Base-by-base conservation (phyloP, 176 grass and related monocot species). In the Paspalum vaginatum region DNA sequence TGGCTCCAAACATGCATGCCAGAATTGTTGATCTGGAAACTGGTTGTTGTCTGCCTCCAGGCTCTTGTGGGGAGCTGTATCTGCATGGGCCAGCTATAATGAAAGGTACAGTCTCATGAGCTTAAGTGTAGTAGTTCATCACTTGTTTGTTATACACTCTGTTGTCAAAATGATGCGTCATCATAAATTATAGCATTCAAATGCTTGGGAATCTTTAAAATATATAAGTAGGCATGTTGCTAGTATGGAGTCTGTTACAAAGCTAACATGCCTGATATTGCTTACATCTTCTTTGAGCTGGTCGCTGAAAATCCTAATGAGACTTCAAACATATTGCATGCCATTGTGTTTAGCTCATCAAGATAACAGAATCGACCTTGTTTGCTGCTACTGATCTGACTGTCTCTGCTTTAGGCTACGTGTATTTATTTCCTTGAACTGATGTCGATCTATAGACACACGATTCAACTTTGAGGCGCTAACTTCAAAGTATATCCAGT, bases 1-100 rank as follows among this genome's bases (percentile, higher is more conserved):
- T 98, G 48, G 95, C 95, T 61, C 95, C 95, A 87, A 94, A 94
- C 76, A 92, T 85, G 77, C 79, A 91, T 72, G 95, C 90, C 40
- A 98, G 86, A 77, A 86, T 98, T 59, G 70, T 91, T 81, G 83
- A 98, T 86, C 26, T 83, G 73, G 61, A 91, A 77, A 91, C 74
- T 56, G 85, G 88, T 40, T 75, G 52, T 21, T 91, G 32, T 66
- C 88, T 94, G 81, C 88, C 95, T 82, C 92, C 92, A 61, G 90
- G 90, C 50, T 83, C 45, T 52, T 78, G 84, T 26, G 95, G 95
- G 18, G 92, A 94, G 79, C 76, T 98, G 68, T 94, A 88, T 85
- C 81, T 98, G 41, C 80, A 72, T 75, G 95, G 92, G 47, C 92
- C 95, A 49, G 89, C 68, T 64, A 89, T 98, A 65, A 98, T 98